Percentiles rank a stretch among this genome's conserved stretches.
Conservation (phyloP, 164 flowering plant genomes). For the Kalanchoe fedtschenkoi region DNA sequence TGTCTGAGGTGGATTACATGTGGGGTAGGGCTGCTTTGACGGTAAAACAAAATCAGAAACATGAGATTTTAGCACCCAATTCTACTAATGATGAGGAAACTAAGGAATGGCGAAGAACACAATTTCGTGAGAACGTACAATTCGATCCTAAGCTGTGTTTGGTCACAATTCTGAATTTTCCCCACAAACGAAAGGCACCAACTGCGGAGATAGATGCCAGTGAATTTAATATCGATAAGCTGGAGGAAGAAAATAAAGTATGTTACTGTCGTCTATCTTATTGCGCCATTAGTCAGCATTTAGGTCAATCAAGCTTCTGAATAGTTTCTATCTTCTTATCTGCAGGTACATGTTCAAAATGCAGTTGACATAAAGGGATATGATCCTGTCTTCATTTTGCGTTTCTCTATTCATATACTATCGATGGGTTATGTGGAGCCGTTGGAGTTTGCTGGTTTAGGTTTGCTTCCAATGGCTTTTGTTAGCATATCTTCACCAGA, state of each 20-base stretch:
- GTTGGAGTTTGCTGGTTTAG: constrained; percentile 68
- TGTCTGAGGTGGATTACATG: constrained; percentile 60
- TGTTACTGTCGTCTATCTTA: constrained; percentile 1
- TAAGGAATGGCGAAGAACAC: constrained; percentile 41
- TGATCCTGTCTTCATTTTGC: constrained; percentile 81
- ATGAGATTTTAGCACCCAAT: constrained; percentile 24
- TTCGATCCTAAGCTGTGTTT: constrained; percentile 55
- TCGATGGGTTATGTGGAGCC: constrained; percentile 61
- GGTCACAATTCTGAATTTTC: constrained; percentile 54
- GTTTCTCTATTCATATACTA: constrained; percentile 59
- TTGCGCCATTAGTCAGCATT: neutral
- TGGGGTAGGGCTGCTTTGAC: constrained; percentile 73
- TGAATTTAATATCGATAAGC: constrained; percentile 18
- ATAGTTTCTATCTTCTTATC: neutral
- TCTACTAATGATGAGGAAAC: constrained; percentile 22
- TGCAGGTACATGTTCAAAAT: constrained; percentile 26
- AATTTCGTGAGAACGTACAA: constrained; percentile 64
- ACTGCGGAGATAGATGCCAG: constrained; percentile 10
- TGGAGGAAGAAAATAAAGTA: constrained; percentile 26
- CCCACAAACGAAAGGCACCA: constrained; percentile 32
- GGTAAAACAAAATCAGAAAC: constrained; percentile 30
- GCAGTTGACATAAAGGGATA: constrained; percentile 29
- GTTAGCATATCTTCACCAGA: constrained; percentile 73
- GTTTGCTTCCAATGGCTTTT: constrained; percentile 77
- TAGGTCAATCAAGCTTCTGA: neutral